Conservation (phyloP, 495 filamentous ascomycete genomes). For the Aspergillus panamensis region DNA sequence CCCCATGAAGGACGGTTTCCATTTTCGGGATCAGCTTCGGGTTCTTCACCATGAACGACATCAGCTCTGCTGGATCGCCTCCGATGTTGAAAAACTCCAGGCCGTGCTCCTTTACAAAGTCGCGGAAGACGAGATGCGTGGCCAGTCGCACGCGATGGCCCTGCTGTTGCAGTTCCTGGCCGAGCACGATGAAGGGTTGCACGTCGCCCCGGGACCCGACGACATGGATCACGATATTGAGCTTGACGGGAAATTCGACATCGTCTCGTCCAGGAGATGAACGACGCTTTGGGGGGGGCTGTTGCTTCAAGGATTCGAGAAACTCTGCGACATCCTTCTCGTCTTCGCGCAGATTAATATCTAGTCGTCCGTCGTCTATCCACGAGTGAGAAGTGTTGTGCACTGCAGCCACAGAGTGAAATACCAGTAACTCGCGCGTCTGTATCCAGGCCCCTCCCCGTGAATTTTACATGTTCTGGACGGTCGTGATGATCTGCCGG, state of each 20-base stretch:
- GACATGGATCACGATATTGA: conserved; percentile 78
- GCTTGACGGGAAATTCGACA: conserved; percentile 49
- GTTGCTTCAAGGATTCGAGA: neutral
- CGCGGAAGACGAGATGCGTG: conserved; percentile 69
- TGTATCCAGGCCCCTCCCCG: neutral
- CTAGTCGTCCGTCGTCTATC: conserved; percentile 1
- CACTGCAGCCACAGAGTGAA: neutral
- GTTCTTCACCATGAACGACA: conserved; percentile 87
- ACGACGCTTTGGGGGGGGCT: neutral
- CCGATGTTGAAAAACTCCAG: conserved; percentile 79
- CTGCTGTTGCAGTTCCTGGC: conserved; percentile 60
- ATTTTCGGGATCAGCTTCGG: conserved; percentile 72
- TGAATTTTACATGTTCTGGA: neutral
- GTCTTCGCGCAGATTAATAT: neutral
- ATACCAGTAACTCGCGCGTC: conserved; percentile 2
- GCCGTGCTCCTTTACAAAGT: conserved; percentile 63
- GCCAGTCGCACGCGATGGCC: conserved; percentile 73
- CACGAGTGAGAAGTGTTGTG: neutral
- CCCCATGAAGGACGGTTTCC: conserved; percentile 60
- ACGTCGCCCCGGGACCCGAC: conserved; percentile 77
- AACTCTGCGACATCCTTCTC: neutral
- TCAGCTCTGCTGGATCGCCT: conserved; percentile 72
- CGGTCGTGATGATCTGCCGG: neutral
- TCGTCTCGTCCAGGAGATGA: conserved; percentile 26
- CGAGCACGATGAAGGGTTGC: conserved; percentile 69